Base-by-base conservation (phyloP, 2,329 filamentous ascomycete genomes). In the Fusarium gaditjirri region DNA sequence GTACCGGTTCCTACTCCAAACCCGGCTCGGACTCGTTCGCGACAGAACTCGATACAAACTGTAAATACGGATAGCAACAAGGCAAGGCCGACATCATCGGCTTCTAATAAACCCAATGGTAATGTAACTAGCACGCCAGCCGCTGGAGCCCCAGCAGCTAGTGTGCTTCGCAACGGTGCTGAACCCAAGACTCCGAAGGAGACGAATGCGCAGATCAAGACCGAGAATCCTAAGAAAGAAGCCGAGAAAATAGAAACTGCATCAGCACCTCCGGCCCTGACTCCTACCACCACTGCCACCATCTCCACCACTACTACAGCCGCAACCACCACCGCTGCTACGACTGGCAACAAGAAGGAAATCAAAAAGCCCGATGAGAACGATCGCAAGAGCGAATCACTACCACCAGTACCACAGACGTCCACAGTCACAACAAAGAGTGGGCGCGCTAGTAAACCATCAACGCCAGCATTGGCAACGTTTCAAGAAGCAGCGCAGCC, bases 21-120 rank as follows among this genome's bases (percentile, higher is more conserved):
- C 46, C 91, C 93, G 17, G 86, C 89, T 55, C 91, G 91, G 9
- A 90, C 92, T 10, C 90, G 94, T 73, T 89, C 90, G 41, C 90
- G 94, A 77, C 93, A 94, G 78, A 95, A 92, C 77, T 93, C 93
- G 21, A 87, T 89, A 60, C 88, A 90, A 64, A 87, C 88, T 39
- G 66, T 64, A n/a, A 83, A 81, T 56, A 83, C 83, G 38, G 90
- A 93, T 66, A 86, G 85, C 69, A 78, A 82, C 60, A 86, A 86
- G 61, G 82, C 85, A 67, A 85, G 89, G 39, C 88, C 90, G 5
- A 81, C 87, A 9, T 90, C 91, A 4, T 88, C 89, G 5, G 84
- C 88, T 16, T 88, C 91, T 6, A 91, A 85, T 72, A 92, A 90
- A 72, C 82, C 86, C 21, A 92, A 90, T 76, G 88, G 87, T 14